Conservation (phyloP, 208 protist genomes). For the Leishmania gerbilli region DNA sequence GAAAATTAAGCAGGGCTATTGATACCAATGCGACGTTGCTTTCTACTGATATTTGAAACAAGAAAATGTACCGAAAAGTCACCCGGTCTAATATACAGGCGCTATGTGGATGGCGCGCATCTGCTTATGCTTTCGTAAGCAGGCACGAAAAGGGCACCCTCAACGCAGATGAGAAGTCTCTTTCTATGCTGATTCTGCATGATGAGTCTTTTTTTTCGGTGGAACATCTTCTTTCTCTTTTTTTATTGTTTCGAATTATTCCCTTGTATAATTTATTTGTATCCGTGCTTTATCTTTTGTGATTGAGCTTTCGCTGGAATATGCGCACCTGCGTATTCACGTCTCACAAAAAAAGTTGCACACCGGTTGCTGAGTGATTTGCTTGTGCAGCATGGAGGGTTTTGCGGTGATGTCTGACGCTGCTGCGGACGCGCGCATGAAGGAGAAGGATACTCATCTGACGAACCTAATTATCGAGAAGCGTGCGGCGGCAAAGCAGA, state of each 20-base stretch:
- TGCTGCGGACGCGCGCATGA: constrained; percentile 3
- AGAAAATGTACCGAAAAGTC: background rate
- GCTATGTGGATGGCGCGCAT: too few species aligned
- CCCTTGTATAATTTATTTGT: background rate
- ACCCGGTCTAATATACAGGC: background rate
- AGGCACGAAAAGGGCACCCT: background rate
- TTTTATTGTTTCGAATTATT: background rate
- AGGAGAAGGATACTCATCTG: constrained; percentile 37
- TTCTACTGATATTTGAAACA: background rate
- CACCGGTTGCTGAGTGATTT: background rate
- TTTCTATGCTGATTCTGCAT: background rate
- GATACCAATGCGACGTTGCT: background rate
- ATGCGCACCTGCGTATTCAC: background rate
- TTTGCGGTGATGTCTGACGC: background rate
- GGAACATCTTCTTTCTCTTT: background rate
- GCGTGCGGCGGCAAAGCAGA: constrained; percentile 36
- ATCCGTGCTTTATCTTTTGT: background rate
- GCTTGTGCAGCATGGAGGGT: constrained; percentile 9
- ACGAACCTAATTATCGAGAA: constrained; percentile 44
- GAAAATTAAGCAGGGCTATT: background rate
- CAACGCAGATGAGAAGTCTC: too few species aligned
- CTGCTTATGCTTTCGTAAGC: background rate
- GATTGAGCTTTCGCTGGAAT: background rate
- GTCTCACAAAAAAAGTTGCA: background rate
- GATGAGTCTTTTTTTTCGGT: background rate